Base-by-base conservation (phyloP, 1,284 basidiomycete genomes). In the Leccinum subrobustum region DNA sequence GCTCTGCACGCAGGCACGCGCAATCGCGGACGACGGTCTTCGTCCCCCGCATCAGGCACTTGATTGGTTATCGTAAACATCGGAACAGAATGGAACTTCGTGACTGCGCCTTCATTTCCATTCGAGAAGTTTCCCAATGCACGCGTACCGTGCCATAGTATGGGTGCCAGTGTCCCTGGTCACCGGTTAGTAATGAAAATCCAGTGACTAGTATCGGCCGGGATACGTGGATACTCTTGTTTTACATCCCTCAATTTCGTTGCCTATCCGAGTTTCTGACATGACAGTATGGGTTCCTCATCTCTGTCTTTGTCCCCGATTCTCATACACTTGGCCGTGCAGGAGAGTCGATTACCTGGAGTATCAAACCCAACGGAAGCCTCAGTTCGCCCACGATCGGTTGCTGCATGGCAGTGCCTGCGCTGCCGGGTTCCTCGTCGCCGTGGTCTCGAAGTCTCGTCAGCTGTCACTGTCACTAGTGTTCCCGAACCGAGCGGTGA, bases 261-360 rank as follows among this genome's bases (percentile, higher is more conserved):
- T 47, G 11, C 44, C 44, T 48, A 48, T 48, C 20, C 44, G 20
- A 48, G 44, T 14, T 12, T 47, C 12, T 47, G 12, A 23, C 20
- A 14, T 23, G 44, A 47, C 35, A 37, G 16, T 16, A 6, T 37
- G 14, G 65, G 56, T 50, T 47, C 52, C 47, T 59, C 35, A 29
- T 8, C 4, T 23, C 25, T 14, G 29, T 51, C 39, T 29, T 35
- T 29, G 11, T 5, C 18, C 16, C 42, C 27, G 67, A 60, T 71
- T 60, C 68, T 54, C 52, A 31, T 6, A 27, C 23, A 60, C 58
- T 59, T 58, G 42, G 54, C 58, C 27, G 33, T 52, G 48, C 25
- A 33, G 52, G 52, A 25, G n/a, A 9, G 23, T 8, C 20, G 8
- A 51, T 52, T 56, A 14, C 33, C 42, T 35, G 42, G 31, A 6